Percentiles rank a stretch among this genome's conserved stretches.
Evolutionary conservation across 768 basidiomycete genomes (phyloP).

Genomic region (Tephrocybe sp.): DNA sequence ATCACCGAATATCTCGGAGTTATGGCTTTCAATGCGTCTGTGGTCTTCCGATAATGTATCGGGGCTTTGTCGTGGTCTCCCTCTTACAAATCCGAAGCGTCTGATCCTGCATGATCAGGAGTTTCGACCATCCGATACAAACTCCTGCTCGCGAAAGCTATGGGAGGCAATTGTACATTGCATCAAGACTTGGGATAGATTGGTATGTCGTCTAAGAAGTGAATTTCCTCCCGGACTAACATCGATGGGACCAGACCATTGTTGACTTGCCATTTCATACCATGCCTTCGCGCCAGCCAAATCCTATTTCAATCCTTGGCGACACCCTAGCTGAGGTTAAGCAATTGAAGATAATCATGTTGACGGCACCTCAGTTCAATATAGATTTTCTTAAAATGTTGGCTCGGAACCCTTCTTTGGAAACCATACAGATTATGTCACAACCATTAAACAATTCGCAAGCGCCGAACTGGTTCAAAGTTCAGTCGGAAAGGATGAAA

Average conservation of each 20-base stretch:
- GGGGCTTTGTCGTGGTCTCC: slow-evolving; percentile 4
- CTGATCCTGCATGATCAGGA: background rate
- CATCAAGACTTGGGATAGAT: background rate
- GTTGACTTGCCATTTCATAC: background rate
- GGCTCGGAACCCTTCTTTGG: background rate
- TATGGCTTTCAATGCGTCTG: background rate
- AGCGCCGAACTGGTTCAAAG: background rate
- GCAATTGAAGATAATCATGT: background rate
- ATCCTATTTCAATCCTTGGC: background rate
- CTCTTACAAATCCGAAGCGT: slow-evolving; percentile 1
- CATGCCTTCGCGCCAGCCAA: background rate
- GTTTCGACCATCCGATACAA: background rate
- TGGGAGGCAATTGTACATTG: background rate
- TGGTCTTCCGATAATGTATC: slow-evolving; percentile 3
- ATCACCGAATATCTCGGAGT: slow-evolving; percentile 2
- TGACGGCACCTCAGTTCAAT: background rate
- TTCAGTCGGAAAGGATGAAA: background rate
- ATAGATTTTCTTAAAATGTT: background rate
- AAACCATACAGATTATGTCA: background rate
- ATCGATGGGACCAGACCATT: background rate
- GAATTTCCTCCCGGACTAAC: background rate
- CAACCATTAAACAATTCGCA: background rate
- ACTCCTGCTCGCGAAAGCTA: slow-evolving; percentile 1
- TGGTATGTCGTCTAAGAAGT: background rate
- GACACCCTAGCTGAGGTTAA: background rate